Conservation (phyloP, 495 filamentous ascomycete genomes). For the Extremus antarcticus region DNA sequence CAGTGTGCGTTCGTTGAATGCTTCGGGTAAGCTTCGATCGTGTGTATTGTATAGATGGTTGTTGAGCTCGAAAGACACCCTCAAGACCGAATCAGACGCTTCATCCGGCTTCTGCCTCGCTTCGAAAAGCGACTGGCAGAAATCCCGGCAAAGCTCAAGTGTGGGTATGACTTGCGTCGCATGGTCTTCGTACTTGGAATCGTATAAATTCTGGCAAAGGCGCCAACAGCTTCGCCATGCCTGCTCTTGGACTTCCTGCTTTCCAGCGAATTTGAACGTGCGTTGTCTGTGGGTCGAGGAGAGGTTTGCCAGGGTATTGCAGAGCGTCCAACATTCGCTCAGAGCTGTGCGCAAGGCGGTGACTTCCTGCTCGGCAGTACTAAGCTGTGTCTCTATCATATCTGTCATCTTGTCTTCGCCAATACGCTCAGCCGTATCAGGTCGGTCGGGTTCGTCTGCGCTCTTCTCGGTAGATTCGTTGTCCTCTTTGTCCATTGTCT, state of each 20-base stretch:
- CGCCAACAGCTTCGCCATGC: constrained; percentile 91
- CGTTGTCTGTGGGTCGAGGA: constrained; percentile 75
- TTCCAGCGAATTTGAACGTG: constrained; percentile 58
- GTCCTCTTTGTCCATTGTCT: constrained; percentile 20
- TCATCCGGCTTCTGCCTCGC: constrained; percentile 65
- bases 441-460: constrained; percentile 14
- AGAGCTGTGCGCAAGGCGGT: constrained; percentile 63
- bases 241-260: constrained; percentile 63
- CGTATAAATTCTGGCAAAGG: constrained; percentile 78
- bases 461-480: background rate
- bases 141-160: constrained; percentile 78
- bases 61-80: constrained; percentile 89
- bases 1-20: constrained; percentile 77
- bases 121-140: constrained; percentile 84
- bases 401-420: constrained; percentile 23
- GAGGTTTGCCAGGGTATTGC: constrained; percentile 76
- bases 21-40: constrained; percentile 72
- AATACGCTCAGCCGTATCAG: constrained; percentile 13
- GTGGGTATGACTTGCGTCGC: constrained; percentile 64
- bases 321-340: constrained; percentile 86
- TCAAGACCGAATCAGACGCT: constrained; percentile 66
- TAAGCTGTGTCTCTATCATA: constrained; percentile 27
- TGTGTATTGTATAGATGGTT: constrained; percentile 91
- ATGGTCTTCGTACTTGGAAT: constrained; percentile 60
- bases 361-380: constrained; percentile 52